These are phyloP conservation scores for Aspergillus puulaauensis DNA, from an alignment of 2,329 filamentous ascomycete species.

Conservation along the genomic window DNA sequence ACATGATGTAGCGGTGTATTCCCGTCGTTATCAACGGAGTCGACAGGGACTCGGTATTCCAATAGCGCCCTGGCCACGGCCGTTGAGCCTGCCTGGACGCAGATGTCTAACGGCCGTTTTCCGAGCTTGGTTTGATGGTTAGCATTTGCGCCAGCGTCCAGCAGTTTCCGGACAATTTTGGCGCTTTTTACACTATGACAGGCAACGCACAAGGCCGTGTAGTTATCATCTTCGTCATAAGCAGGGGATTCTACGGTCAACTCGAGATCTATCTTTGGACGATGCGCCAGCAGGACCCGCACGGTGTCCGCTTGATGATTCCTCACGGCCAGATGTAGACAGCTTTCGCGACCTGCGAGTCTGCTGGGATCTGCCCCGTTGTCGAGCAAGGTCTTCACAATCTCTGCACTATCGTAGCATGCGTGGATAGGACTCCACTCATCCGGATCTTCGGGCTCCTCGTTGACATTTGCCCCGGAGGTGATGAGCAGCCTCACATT, in stretches of 20 bases:
- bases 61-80: neutral
- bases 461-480: neutral
- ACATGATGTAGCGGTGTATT: neutral
- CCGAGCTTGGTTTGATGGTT: neutral
- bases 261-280: neutral
- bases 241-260: neutral
- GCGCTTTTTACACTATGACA: neutral
- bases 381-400: neutral
- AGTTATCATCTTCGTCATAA: neutral
- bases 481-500: neutral
- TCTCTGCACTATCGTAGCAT: neutral
- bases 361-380: neutral
- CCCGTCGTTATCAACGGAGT: neutral
- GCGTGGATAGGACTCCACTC: neutral
- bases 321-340: neutral
- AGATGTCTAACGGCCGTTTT: neutral
- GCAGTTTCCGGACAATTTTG: neutral
- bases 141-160: neutral
- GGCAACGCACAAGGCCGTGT: neutral
- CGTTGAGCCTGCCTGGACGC: neutral
- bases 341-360: neutral
- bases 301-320: neutral
- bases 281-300: neutral
- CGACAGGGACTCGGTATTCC: neutral
- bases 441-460: neutral